Evolutionary conservation across 257 asterid species (phyloP).

Genomic region (Jacaranda mimosifolia): DNA sequence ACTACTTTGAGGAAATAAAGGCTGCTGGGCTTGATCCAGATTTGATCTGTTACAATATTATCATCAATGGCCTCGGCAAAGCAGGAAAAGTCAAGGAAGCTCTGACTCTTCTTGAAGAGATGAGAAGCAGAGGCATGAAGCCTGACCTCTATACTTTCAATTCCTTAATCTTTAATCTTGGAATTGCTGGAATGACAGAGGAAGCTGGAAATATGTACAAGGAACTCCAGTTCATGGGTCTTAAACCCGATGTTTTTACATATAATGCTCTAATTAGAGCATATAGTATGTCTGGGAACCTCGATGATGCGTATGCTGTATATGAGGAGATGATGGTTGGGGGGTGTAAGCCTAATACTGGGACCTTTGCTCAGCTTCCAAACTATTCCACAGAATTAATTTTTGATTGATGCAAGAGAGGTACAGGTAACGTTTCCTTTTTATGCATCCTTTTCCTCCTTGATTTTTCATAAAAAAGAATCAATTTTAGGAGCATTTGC

Average conservation of each 20-base stretch:
- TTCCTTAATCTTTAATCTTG: slow-evolving; percentile 77
- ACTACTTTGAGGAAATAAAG: slow-evolving; percentile 79
- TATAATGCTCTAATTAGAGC: slow-evolving; percentile 91
- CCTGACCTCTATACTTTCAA: slow-evolving; percentile 87
- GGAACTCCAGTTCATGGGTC: slow-evolving; percentile 67
- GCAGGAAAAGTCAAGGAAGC: slow-evolving; percentile 68
- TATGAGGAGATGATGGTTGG: slow-evolving; percentile 90
- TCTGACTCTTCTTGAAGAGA: slow-evolving; percentile 71
- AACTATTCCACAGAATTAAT: slow-evolving; percentile 44
- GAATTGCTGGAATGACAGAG: slow-evolving; percentile 70
- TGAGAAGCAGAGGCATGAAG: slow-evolving; percentile 72
- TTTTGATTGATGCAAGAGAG: slow-evolving; percentile 28
- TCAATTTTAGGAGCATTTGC: slow-evolving; percentile 8
- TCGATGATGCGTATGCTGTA: slow-evolving; percentile 78
- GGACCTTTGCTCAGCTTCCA: slow-evolving; percentile 94
- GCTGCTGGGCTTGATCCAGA: slow-evolving; percentile 90
- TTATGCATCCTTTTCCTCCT: neutral
- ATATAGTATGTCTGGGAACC: slow-evolving; percentile 73
- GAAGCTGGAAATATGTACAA: slow-evolving; percentile 78
- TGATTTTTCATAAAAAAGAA: neutral
- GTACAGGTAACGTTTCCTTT: slow-evolving; percentile 37
- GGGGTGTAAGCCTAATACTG: slow-evolving; percentile 83
- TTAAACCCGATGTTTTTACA: slow-evolving; percentile 85
- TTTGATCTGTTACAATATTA: slow-evolving; percentile 81
- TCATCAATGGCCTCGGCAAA: slow-evolving; percentile 83